Percentiles rank a stretch among this genome's conserved stretches.
These are phyloP conservation scores for Xerocomus potaroensis DNA, from an alignment of 768 basidiomycete species.

Conservation along the genomic window DNA sequence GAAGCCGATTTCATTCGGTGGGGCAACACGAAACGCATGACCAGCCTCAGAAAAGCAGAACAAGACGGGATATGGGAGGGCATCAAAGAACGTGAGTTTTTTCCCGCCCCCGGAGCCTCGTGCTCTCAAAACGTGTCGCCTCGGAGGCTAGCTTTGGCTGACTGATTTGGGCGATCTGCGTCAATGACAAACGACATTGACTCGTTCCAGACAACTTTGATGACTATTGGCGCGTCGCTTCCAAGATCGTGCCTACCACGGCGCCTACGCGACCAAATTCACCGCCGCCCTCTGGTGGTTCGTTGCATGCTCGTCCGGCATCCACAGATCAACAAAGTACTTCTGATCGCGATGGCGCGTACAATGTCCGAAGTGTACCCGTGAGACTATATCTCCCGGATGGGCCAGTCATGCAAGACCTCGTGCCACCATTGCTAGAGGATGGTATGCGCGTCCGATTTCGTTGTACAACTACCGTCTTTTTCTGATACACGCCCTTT, in stretches of 20 bases:
- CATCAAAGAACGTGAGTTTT: slow-evolving; percentile 80
- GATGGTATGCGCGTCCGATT: slow-evolving; percentile 52
- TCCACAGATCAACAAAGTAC: slow-evolving; percentile 53
- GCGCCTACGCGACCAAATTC: slow-evolving; percentile 57
- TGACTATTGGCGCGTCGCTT: slow-evolving; percentile 89
- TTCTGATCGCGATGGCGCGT: slow-evolving; percentile 77
- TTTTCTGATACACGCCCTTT: slow-evolving; percentile 1
- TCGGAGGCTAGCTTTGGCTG: slow-evolving; percentile 20
- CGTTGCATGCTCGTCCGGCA: slow-evolving; percentile 60
- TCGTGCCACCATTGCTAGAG: slow-evolving; percentile 73
- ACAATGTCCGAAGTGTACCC: slow-evolving; percentile 83
- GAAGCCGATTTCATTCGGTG: slow-evolving; percentile 97
- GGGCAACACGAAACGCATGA: slow-evolving; percentile 95
- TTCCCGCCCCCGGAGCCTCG: slow-evolving; percentile 12
- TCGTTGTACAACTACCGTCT: not conserved
- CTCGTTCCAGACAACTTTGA: slow-evolving; percentile 82
- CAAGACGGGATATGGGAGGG: slow-evolving; percentile 98
- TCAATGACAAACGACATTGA: slow-evolving; percentile 11
- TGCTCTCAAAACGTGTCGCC: slow-evolving; percentile 14
- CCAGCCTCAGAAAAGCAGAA: slow-evolving; percentile 82
- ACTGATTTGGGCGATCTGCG: slow-evolving; percentile 16
- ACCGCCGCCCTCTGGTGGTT: slow-evolving; percentile 47
- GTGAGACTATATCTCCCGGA: slow-evolving; percentile 86
- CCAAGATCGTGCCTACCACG: slow-evolving; percentile 87
- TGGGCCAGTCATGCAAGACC: slow-evolving; percentile 87